Evolutionary conservation across 2,329 filamentous ascomycete species (phyloP).

Genomic region (Penicillium sp.): DNA sequence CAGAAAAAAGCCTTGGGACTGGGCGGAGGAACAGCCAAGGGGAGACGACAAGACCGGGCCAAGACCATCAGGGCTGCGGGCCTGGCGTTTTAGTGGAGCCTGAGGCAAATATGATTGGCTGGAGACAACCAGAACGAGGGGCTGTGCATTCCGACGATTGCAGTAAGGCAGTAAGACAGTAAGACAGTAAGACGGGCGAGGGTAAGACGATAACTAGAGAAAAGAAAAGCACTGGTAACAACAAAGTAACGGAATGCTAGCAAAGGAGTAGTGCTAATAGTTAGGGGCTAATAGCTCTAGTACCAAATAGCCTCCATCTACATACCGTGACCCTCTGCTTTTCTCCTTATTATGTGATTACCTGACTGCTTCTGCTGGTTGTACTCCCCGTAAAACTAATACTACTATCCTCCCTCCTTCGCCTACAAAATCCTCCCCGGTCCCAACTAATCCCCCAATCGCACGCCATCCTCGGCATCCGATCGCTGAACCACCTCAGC

Average conservation of each 20-base stretch:
- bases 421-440: neutral
- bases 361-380: neutral
- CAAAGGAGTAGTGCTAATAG: too few species aligned
- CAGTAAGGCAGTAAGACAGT: neutral
- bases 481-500: neutral
- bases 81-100: neutral
- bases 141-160: slow-evolving; percentile 26
- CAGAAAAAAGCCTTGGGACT: slow-evolving; percentile 39
- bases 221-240: neutral
- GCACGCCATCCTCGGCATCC: slow-evolving; percentile 1
- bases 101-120: slow-evolving; percentile 25
- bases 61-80: slow-evolving; percentile 30
- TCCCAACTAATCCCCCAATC: neutral
- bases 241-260: neutral
- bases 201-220: neutral
- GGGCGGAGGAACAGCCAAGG: slow-evolving; percentile 39
- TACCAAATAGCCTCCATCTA: too few species aligned
- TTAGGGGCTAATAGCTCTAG: too few species aligned
- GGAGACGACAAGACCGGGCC: slow-evolving; percentile 43
- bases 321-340: neutral
- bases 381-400: neutral
- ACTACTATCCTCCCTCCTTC: neutral
- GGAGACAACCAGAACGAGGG: slow-evolving; percentile 16
- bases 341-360: neutral
- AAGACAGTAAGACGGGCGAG: neutral